Percentiles rank a stretch among this genome's conserved stretches.
Conservation (phyloP, 306 rosid species). For the Cucurbita pepo region DNA sequence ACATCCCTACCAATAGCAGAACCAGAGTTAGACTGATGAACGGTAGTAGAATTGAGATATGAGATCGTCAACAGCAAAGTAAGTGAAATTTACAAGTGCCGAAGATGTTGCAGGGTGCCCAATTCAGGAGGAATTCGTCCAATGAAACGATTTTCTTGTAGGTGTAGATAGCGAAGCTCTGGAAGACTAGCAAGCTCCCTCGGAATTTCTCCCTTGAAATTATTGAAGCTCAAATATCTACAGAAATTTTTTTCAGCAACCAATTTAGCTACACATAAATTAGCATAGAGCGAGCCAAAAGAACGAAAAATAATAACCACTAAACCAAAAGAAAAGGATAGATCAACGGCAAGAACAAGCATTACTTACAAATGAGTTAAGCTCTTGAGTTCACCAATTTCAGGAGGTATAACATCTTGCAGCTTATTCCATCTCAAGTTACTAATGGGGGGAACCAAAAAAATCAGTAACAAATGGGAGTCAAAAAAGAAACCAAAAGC, state of each 20-base stretch:
- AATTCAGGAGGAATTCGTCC: conserved; percentile 87
- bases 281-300: neutral
- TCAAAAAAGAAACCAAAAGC: neutral
- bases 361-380: conserved; percentile 83
- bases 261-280: neutral
- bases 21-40: neutral
- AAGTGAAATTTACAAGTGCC: conserved; percentile 49
- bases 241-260: neutral
- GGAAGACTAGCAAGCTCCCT: conserved; percentile 89
- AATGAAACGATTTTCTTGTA: conserved; percentile 74
- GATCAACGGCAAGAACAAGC: neutral
- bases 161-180: conserved; percentile 79
- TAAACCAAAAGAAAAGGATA: neutral
- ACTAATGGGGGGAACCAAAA: conserved; percentile 21
- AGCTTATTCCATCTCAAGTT: conserved; percentile 99
- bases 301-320: neutral
- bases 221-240: conserved; percentile 95
- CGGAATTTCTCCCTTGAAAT: conserved; percentile 92
- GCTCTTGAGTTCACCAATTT: conserved; percentile 92
- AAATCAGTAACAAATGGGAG: neutral
- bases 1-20: conserved; percentile 52
- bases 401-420: conserved; percentile 89
- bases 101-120: conserved; percentile 84
- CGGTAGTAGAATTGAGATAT: neutral
- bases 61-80: neutral